A percentile compares a stretch with the other conserved stretches of the same genome.
Conservation (phyloP, 2,329 filamentous ascomycete genomes). For the Cladosporium sp. region DNA sequence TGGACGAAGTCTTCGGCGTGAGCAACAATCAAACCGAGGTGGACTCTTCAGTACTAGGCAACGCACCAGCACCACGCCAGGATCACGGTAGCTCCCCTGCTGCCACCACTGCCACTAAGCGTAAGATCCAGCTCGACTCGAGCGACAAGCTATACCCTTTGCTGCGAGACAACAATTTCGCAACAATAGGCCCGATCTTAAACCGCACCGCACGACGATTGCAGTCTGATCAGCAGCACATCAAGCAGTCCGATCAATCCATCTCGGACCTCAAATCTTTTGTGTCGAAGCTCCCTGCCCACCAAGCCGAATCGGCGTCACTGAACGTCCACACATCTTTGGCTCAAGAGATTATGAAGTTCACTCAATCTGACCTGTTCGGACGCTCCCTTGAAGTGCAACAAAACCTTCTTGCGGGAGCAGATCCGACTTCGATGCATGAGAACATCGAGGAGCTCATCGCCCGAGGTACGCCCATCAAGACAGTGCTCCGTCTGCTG, state of each 20-base stretch:
- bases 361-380: constrained; percentile 87
- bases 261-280: constrained; percentile 92
- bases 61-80: constrained; percentile 57
- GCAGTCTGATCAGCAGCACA: constrained; percentile 82
- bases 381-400: constrained; percentile 87
- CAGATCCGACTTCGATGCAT: constrained; percentile 85
- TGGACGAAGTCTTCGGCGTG: constrained; percentile 92
- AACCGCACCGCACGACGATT: constrained; percentile 89
- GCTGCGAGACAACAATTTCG: constrained; percentile 90
- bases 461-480: constrained; percentile 75
- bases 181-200: constrained; percentile 82
- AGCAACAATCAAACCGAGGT: constrained; percentile 91
- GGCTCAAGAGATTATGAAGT: constrained; percentile 92
- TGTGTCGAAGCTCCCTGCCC: constrained; percentile 87
- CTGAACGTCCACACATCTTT: constrained; percentile 89
- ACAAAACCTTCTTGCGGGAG: constrained; percentile 88
- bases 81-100: constrained; percentile 35
- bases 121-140: constrained; percentile 85
- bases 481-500: constrained; percentile 78
- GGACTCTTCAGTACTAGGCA: constrained; percentile 83
- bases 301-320: constrained; percentile 90
- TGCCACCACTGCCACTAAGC: constrained; percentile 65
- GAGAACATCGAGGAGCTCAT: constrained; percentile 95
- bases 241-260: constrained; percentile 76
- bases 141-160: constrained; percentile 87